Evolutionary conservation across 208 protist genomes (phyloP).

Genomic region (Leishmania mexicana): DNA sequence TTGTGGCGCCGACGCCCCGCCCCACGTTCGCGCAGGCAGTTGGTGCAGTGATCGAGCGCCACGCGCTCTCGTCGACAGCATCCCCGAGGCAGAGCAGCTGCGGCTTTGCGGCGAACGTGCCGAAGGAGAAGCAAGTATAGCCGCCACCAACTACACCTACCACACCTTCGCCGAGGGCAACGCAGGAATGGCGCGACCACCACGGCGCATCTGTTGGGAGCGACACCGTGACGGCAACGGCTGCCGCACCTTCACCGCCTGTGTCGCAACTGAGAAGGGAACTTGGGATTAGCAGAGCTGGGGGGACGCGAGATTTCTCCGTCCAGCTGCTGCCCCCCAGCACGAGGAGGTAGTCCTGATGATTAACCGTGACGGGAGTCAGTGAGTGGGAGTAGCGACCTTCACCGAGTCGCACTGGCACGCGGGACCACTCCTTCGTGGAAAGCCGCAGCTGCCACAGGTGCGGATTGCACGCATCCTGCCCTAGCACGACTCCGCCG

Average conservation of each 20-base stretch:
- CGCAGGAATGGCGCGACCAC: slow-evolving; percentile 70
- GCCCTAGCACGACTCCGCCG: slow-evolving; percentile 13
- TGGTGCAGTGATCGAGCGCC: not conserved
- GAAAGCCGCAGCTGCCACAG: slow-evolving; percentile 27
- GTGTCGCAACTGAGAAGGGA: not conserved
- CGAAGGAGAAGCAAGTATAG: slow-evolving; percentile 92
- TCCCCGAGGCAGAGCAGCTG: slow-evolving; percentile 51
- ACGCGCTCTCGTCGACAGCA: slow-evolving; percentile 17
- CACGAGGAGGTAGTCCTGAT: slow-evolving; percentile 42
- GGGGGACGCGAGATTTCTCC: slow-evolving; percentile 24
- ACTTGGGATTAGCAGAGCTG: slow-evolving; percentile 12
- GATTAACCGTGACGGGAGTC: slow-evolving; percentile 40
- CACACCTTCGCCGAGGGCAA: slow-evolving; percentile 53
- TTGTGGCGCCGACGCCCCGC: not conserved
- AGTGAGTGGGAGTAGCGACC: slow-evolving; percentile 76
- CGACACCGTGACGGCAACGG: slow-evolving; percentile 5
- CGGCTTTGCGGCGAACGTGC: slow-evolving; percentile 74
- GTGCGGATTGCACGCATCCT: slow-evolving; percentile 11
- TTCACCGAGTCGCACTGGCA: slow-evolving; percentile 13
- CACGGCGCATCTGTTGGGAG: slow-evolving; percentile 47
- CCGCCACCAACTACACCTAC: slow-evolving; percentile 79
- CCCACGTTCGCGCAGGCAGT: not conserved
- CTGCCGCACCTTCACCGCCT: not conserved
- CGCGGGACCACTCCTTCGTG: slow-evolving; percentile 11
- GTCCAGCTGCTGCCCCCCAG: slow-evolving; percentile 61